Evolutionary conservation across 495 filamentous ascomycete species (phyloP).

Genomic region (Rusavskia elegans): DNA sequence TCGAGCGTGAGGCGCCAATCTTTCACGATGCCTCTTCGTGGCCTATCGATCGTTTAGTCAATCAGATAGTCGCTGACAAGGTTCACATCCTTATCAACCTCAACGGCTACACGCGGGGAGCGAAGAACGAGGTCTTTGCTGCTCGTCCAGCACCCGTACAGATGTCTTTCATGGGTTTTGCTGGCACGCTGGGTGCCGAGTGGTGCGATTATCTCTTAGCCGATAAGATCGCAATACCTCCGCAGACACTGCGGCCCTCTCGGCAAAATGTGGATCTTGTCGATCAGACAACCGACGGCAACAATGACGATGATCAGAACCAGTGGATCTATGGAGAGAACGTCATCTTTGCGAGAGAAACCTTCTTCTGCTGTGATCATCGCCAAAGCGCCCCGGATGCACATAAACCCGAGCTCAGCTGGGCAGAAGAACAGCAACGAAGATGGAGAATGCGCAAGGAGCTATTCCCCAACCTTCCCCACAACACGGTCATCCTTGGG

Average conservation of each 20-base stretch:
- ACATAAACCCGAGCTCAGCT: conserved; percentile 43
- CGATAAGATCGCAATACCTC: conserved; percentile 74
- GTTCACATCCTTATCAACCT: conserved; percentile 96
- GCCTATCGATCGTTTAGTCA: conserved; percentile 71
- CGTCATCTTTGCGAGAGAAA: conserved; percentile 84
- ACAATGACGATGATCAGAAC: conserved; percentile 41
- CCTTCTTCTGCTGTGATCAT: conserved; percentile 98
- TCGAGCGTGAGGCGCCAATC: conserved; percentile 83
- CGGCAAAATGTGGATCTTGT: conserved; percentile 56
- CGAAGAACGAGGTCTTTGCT: conserved; percentile 95
- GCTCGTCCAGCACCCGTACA: conserved; percentile 90
- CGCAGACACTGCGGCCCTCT: conserved; percentile 61
- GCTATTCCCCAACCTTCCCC: conserved; percentile 68
- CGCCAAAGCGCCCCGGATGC: conserved; percentile 77
- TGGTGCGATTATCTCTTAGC: conserved; percentile 98
- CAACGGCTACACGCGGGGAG: conserved; percentile 92
- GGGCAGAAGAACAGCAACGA: conserved; percentile 71
- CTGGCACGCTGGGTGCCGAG: conserved; percentile 87
- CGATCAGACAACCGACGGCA: conserved; percentile 54
- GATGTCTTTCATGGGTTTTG: conserved; percentile 99
- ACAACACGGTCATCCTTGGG: conserved; percentile 81
- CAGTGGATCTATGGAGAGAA: conserved; percentile 97
- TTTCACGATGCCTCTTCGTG: conserved; percentile 82
- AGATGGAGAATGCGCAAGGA: conserved; percentile 94
- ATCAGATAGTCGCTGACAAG: conserved; percentile 79